These are phyloP conservation scores for Hymenoscyphus fraxineus DNA, from an alignment of 2,329 filamentous ascomycete genomes.

Conservation along the genomic window DNA sequence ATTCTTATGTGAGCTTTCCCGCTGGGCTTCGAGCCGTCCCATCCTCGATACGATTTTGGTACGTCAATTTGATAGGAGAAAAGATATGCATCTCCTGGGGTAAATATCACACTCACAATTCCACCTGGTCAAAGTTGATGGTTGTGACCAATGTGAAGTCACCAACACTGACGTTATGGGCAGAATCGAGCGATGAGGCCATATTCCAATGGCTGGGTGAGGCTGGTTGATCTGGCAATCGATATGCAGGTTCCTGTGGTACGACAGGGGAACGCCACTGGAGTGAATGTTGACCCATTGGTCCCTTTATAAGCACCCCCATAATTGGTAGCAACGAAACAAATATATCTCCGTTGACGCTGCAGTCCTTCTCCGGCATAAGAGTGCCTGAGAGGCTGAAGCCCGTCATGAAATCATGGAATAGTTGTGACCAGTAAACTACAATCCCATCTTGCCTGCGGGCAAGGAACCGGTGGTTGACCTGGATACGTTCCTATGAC, in stretches of 20 bases:
- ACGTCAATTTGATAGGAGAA: not conserved
- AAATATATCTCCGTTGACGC: not conserved
- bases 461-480: not conserved
- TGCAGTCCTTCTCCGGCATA: not conserved
- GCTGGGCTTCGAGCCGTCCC: not conserved
- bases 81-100: not conserved
- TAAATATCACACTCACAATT: not conserved
- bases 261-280: slow-evolving; percentile 1
- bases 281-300: not conserved
- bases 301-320: not conserved
- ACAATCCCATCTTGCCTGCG: not conserved
- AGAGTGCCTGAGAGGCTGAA: not conserved
- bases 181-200: not conserved
- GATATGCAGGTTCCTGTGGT: slow-evolving; percentile 1
- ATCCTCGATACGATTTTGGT: slow-evolving; percentile 6
- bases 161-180: slow-evolving; percentile 13
- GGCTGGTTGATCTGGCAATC: slow-evolving; percentile 21
- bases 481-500: not conserved
- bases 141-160: slow-evolving; percentile 5
- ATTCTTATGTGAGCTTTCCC: slow-evolving; percentile 16
- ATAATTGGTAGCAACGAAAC: not conserved
- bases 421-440: not conserved
- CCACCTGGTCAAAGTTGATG: slow-evolving; percentile 4
- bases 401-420: not conserved
- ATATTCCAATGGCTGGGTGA: slow-evolving; percentile 14